Evolutionary conservation across 208 protist species (phyloP).

Genomic region (Acanthamoeba sp.): DNA sequence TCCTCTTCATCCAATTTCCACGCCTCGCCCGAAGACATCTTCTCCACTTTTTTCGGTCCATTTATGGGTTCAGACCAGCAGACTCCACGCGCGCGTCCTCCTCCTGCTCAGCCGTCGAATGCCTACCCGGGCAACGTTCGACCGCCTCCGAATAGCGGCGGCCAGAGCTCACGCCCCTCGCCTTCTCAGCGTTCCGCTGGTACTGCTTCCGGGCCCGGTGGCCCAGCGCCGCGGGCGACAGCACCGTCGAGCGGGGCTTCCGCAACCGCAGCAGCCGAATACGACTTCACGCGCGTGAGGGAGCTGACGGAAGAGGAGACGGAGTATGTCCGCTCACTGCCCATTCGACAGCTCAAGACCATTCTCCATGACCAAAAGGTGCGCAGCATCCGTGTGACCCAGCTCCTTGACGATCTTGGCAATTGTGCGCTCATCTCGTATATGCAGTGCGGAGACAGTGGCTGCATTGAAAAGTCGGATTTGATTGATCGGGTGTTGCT

Average conservation of each 20-base stretch:
- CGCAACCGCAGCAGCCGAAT: background rate
- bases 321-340: background rate
- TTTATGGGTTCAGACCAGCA: too few species aligned
- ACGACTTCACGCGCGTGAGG: background rate
- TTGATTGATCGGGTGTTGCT: background rate
- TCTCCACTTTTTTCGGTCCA: background rate
- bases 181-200: too few species aligned
- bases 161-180: too few species aligned
- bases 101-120: too few species aligned
- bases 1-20: background rate
- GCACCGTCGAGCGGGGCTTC: too few species aligned
- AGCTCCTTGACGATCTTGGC: background rate
- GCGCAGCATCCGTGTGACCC: background rate
- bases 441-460: slow-evolving; percentile 10
- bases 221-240: too few species aligned
- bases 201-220: too few species aligned
- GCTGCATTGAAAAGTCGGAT: slow-evolving; percentile 19
- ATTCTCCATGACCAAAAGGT: slow-evolving; percentile 25
- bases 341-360: background rate
- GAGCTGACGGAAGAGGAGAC: background rate
- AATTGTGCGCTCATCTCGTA: background rate
- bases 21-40: background rate
- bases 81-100: too few species aligned
- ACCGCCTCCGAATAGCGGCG: too few species aligned
- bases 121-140: too few species aligned